These are phyloP conservation scores for Lodderomyces orthopsilosis DNA, from an alignment of 1,139 yeast genomes.

Conservation along the genomic window DNA sequence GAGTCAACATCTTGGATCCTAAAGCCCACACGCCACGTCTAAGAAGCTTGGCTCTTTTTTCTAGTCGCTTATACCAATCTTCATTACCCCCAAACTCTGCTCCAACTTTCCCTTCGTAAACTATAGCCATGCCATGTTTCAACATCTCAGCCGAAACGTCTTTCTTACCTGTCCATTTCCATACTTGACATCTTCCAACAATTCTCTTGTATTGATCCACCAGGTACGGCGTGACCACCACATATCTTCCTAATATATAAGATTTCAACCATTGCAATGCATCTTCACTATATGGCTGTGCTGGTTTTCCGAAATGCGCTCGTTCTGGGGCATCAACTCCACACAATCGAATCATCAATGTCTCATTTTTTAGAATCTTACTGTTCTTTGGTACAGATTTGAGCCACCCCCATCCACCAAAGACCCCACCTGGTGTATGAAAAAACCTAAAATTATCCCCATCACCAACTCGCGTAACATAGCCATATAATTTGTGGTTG, in stretches of 20 bases:
- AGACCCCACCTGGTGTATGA: conserved; percentile 89
- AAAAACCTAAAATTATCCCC: conserved; percentile 92
- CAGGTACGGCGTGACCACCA: conserved; percentile 73
- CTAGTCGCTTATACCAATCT: conserved; percentile 53
- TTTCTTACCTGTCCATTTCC: conserved; percentile 70
- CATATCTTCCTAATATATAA: conserved; percentile 61
- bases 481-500: conserved; percentile 56
- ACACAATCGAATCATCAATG: conserved; percentile 70
- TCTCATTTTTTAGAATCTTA: conserved; percentile 50
- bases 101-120: conserved; percentile 76
- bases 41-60: conserved; percentile 54
- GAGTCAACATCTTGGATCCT: conserved; percentile 56
- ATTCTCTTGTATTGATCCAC: conserved; percentile 88
- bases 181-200: conserved; percentile 75
- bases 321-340: conserved; percentile 99
- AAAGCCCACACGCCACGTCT: conserved; percentile 73
- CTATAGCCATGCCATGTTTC: conserved; percentile 76
- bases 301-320: conserved; percentile 91
- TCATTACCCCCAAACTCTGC: conserved; percentile 87
- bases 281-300: conserved; percentile 86
- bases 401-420: conserved; percentile 94
- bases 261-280: conserved; percentile 73
- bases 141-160: conserved; percentile 91
- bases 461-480: conserved; percentile 91
- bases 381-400: conserved; percentile 47